Conservation (phyloP, 1,284 basidiomycete species). For the Cutaneotrichosporon spelunceum region DNA sequence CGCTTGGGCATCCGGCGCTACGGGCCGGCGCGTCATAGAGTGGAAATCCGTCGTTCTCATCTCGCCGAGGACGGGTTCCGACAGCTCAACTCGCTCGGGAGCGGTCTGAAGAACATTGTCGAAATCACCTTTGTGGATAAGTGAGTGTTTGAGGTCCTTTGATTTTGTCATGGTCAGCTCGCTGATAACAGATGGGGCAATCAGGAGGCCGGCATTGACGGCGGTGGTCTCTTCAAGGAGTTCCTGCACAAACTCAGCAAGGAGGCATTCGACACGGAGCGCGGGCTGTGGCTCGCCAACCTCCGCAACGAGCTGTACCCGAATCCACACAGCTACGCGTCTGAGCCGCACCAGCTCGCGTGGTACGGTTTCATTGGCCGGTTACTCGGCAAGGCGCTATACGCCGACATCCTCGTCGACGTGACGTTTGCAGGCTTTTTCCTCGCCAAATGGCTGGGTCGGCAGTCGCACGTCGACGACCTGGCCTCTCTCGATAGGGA, state of each 20-base stretch:
- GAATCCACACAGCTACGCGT: constrained; percentile 84
- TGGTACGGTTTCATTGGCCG: constrained; percentile 91
- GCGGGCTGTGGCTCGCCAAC: constrained; percentile 88
- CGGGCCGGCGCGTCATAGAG: constrained; percentile 31
- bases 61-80: constrained; percentile 84
- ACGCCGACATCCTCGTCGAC: constrained; percentile 95
- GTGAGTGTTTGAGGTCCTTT: constrained; percentile 43
- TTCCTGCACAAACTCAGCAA: constrained; percentile 90
- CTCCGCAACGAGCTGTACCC: constrained; percentile 91
- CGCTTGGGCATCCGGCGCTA: constrained; percentile 40
- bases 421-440: constrained; percentile 96
- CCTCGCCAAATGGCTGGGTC: constrained; percentile 69
- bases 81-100: constrained; percentile 62
- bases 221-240: constrained; percentile 97
- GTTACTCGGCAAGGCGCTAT: constrained; percentile 91
- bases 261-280: constrained; percentile 91
- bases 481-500: constrained; percentile 87
- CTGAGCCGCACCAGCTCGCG: constrained; percentile 72
- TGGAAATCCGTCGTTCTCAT: constrained; percentile 67
- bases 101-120: constrained; percentile 72
- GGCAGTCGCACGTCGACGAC: constrained; percentile 85
- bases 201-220: constrained; percentile 59
- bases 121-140: constrained; percentile 89
- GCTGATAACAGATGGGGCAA: constrained; percentile 27
- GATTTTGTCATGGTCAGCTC: neutral